Conservation (phyloP, 805 yeast genomes). For the Hanseniaspora occidentalis region DNA sequence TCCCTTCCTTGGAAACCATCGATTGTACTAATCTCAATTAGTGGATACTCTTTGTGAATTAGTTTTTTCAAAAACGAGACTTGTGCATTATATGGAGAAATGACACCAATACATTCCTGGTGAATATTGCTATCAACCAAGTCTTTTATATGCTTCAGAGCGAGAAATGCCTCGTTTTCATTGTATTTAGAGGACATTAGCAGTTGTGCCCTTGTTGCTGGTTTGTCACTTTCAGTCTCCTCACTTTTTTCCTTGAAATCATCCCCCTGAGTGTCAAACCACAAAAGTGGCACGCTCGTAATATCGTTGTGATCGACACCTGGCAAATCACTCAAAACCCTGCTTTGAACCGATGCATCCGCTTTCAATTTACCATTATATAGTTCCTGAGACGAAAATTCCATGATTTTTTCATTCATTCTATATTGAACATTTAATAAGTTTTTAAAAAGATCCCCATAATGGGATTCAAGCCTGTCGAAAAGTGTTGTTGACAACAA, state of each 20-base stretch:
- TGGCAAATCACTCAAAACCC: slow-evolving; percentile 42
- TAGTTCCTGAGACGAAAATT: slow-evolving; percentile 55
- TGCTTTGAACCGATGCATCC: slow-evolving; percentile 39
- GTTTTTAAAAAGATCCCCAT: slow-evolving; percentile 36
- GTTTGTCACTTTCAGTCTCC: slow-evolving; percentile 8
- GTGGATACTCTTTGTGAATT: slow-evolving; percentile 28
- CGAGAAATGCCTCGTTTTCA: slow-evolving; percentile 62
- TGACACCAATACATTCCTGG: slow-evolving; percentile 59
- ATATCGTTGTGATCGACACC: slow-evolving; percentile 38
- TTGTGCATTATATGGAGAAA: slow-evolving; percentile 87
- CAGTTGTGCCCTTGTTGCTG: slow-evolving; percentile 5
- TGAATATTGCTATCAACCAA: slow-evolving; percentile 42
- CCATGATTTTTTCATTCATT: slow-evolving; percentile 72
- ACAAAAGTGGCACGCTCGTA: slow-evolving; percentile 44
- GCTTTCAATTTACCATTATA: slow-evolving; percentile 57
- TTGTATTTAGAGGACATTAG: slow-evolving; percentile 51
- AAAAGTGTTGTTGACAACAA: slow-evolving; percentile 57
- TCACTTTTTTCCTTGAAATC: slow-evolving; percentile 53
- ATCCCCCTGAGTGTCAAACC: slow-evolving; percentile 94
- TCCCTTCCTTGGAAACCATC: slow-evolving; percentile 98
- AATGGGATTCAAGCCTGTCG: slow-evolving; percentile 53
- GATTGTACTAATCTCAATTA: slow-evolving; percentile 72
- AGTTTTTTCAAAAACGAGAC: slow-evolving; percentile 45
- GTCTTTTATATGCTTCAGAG: slow-evolving; percentile 39
- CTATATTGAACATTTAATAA: slow-evolving; percentile 73